These are phyloP conservation scores for Teunomyces stri DNA, from an alignment of 805 yeast species.

Conservation along the genomic window DNA sequence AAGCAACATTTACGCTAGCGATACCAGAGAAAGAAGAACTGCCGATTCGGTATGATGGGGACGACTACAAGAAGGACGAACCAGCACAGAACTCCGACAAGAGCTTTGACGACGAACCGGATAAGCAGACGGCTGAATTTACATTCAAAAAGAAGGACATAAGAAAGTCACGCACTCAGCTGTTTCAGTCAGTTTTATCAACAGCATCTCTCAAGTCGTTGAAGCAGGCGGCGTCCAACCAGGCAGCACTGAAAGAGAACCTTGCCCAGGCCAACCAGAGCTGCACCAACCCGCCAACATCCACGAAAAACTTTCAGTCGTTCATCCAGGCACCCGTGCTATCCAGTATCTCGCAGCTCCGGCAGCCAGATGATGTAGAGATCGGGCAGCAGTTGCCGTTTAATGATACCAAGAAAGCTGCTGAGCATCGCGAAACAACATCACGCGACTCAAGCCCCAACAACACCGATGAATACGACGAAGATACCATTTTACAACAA, in stretches of 20 bases:
- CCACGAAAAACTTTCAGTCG: slow-evolving; percentile 38
- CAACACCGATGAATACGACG: slow-evolving; percentile 26
- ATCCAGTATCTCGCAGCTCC: slow-evolving; percentile 33
- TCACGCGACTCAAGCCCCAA: slow-evolving; percentile 4
- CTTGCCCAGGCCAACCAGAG: neutral
- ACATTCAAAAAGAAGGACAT: slow-evolving; percentile 40
- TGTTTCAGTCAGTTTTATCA: slow-evolving; percentile 44
- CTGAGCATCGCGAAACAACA: neutral
- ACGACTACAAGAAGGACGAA: slow-evolving; percentile 1
- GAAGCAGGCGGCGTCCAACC: slow-evolving; percentile 23
- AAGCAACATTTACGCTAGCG: slow-evolving; percentile 3
- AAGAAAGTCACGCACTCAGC: slow-evolving; percentile 37
- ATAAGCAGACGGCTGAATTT: slow-evolving; percentile 16
- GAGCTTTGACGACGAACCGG: slow-evolving; percentile 1
- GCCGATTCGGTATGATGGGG: neutral
- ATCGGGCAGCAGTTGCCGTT: slow-evolving; percentile 45
- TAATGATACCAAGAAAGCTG: slow-evolving; percentile 16
- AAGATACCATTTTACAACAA: slow-evolving; percentile 39
- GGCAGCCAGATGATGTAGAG: slow-evolving; percentile 29
- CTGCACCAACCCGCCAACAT: neutral
- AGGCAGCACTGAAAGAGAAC: neutral
- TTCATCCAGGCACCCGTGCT: slow-evolving; percentile 47
- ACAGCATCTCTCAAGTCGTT: slow-evolving; percentile 42
- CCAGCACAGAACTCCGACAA: neutral
- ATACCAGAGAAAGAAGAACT: slow-evolving; percentile 1